Evolutionary conservation across 1,139 yeast genomes (phyloP), one percentile per base, ranked within the genome.

Genomic region (Pichia sp.): DNA sequence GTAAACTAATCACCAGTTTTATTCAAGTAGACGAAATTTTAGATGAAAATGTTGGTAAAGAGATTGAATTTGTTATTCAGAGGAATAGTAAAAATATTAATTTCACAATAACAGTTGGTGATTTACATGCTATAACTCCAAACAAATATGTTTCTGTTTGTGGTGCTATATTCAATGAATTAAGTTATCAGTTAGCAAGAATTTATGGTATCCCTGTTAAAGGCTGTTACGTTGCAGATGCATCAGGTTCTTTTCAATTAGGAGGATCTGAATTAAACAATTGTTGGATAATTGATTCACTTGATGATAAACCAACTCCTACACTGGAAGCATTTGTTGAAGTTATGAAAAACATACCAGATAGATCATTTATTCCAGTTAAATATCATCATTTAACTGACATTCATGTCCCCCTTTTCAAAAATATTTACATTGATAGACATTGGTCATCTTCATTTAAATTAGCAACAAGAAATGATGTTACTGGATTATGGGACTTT

Each of bases 111-210:
- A 61, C 55, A 14, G 80, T 88, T 34, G 88, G 84, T 18, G 84
- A 89, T 56, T 67, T 88, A 46, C 95, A 88, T 59, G 67, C 72
- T 7, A 84, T 88, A 34, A 83, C 96, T 0, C 96, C 96, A 31
- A 75, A 75, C 53, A 69, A 85, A 50, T 86, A 76, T 57, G 81
- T 88, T 3, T 84, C 81, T 47, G 91, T 83, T 8, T 82, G 84
- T 36, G 96, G 96, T 40, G 95, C 93, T 1, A 72, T 84, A 1
- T 85, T 88, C 63, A 88, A 88, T 58, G 79, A 84, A 41, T 64
- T 88, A 50, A 83, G 94, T 35, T 89, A 88, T 59, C 96, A 88
- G 61, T 71, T 86, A 62, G 96, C 96, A 2, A 73, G 95, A 56
- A 72, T 80, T 41, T 85, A 78, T 57, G 85, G 93, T 37, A 72